Evolutionary conservation across 768 basidiomycete species (phyloP).

Genomic region (Boletales sp.): DNA sequence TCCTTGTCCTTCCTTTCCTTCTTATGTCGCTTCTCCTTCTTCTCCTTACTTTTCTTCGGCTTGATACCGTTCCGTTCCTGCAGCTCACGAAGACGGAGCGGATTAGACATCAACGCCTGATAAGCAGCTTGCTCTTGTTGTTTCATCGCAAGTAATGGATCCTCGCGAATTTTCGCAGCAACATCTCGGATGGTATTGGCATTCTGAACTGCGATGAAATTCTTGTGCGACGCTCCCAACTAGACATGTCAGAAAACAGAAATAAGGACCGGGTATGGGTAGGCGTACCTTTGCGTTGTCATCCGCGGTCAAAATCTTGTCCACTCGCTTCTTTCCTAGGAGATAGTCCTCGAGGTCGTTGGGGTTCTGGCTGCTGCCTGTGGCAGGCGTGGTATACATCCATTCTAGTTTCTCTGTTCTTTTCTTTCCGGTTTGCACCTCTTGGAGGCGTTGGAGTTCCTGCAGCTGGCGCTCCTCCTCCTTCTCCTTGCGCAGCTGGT

Average conservation of each 20-base stretch:
- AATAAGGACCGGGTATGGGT: not conserved
- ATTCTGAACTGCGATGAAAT: conserved; percentile 91
- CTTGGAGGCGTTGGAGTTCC: conserved; percentile 93
- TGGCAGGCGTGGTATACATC: conserved; percentile 99
- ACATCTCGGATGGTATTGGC: conserved; percentile 88
- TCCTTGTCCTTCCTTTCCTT: conserved; percentile 41
- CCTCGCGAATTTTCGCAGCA: conserved; percentile 92
- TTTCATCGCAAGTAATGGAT: conserved; percentile 96
- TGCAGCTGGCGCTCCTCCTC: conserved; percentile 97
- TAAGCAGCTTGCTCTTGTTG: conserved; percentile 95
- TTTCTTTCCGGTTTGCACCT: conserved; percentile 94
- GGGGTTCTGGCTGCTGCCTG: conserved; percentile 78
- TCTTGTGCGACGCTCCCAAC: conserved; percentile 86
- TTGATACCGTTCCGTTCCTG: conserved; percentile 81
- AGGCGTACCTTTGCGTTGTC: conserved; percentile 80
- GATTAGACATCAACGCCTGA: conserved; percentile 81
- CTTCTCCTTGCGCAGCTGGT: conserved; percentile 94
- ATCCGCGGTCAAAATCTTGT: conserved; percentile 89
- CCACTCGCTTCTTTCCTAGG: conserved; percentile 95
- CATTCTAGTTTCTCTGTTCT: conserved; percentile 93
- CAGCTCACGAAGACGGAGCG: conserved; percentile 77
- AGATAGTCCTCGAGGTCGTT: conserved; percentile 97
- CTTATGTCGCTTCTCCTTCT: conserved; percentile 50
- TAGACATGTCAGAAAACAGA: conserved; percentile 27
- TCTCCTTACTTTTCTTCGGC: conserved; percentile 70